A percentile compares a stretch with the other conserved stretches of the same genome.
Evolutionary conservation across 2,329 filamentous ascomycete species (phyloP).

Genomic region (Teratosphaeriaceae sp.): DNA sequence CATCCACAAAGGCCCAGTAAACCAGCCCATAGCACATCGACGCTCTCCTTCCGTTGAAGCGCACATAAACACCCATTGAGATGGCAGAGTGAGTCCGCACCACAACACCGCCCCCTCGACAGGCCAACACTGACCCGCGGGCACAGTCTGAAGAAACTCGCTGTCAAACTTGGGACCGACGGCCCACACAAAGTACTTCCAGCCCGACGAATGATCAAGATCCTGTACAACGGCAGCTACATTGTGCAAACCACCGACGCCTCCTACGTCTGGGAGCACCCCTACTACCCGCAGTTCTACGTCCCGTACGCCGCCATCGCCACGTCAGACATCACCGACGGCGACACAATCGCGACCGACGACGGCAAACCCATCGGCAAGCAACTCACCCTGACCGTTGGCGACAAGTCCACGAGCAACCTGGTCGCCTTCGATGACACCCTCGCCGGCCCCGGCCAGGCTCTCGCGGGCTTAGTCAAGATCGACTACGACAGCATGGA

Average conservation of each 20-base stretch:
- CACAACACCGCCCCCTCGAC: background rate
- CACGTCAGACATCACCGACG: slow-evolving; percentile 15
- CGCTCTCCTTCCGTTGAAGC: too few relatives aligned
- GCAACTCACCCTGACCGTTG: slow-evolving; percentile 19
- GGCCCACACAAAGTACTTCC: slow-evolving; percentile 31
- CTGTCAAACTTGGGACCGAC: slow-evolving; percentile 33
- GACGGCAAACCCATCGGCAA: slow-evolving; percentile 13
- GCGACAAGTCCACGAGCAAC: slow-evolving; percentile 12
- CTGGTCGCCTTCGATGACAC: slow-evolving; percentile 15
- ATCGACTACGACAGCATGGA: slow-evolving; percentile 27
- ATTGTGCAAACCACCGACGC: slow-evolving; percentile 30
- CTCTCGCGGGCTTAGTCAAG: slow-evolving; percentile 18
- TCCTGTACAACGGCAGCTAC: slow-evolving; percentile 28
- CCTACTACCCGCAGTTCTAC: slow-evolving; percentile 36
- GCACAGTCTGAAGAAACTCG: slow-evolving; percentile 35
- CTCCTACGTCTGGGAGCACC: slow-evolving; percentile 37
- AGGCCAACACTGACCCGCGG: background rate
- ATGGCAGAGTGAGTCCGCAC: background rate
- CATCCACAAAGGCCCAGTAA: too few relatives aligned
- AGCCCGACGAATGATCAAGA: slow-evolving; percentile 26
- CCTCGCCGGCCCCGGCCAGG: slow-evolving; percentile 8
- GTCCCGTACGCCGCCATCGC: too few relatives aligned
- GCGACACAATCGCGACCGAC: slow-evolving; percentile 14
- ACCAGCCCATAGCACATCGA: too few relatives aligned
- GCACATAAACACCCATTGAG: background rate